These are phyloP conservation scores for Penicillium cosmopolitanum DNA, from an alignment of 495 filamentous ascomycete genomes.

Conservation along the genomic window DNA sequence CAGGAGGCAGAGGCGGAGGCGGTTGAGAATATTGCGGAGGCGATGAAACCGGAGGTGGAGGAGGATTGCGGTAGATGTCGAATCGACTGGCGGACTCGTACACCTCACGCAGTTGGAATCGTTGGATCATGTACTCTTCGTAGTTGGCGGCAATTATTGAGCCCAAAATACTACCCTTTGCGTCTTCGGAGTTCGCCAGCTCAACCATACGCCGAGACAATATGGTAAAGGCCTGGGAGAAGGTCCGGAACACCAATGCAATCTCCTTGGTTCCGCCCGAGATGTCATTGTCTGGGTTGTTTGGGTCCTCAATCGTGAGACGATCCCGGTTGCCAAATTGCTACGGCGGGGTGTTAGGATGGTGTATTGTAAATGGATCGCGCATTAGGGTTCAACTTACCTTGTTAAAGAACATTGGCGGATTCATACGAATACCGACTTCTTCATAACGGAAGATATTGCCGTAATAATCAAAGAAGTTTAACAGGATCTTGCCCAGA, in stretches of 20 bases:
- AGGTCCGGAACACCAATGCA: slow-evolving; percentile 60
- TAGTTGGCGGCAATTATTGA: slow-evolving; percentile 74
- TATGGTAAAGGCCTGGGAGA: slow-evolving; percentile 61
- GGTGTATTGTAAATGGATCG: neutral
- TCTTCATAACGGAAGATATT: slow-evolving; percentile 68
- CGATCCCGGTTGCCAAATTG: slow-evolving; percentile 45
- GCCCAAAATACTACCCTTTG: slow-evolving; percentile 61
- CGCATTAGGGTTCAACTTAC: slow-evolving; percentile 42
- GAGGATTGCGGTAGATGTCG: slow-evolving; percentile 33
- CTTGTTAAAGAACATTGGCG: slow-evolving; percentile 74
- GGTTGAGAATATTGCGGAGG: slow-evolving; percentile 26
- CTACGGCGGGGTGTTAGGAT: slow-evolving; percentile 3
- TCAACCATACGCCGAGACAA: slow-evolving; percentile 61
- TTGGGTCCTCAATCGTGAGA: slow-evolving; percentile 86
- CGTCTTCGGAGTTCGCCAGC: slow-evolving; percentile 5
- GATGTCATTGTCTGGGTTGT: slow-evolving; percentile 81
- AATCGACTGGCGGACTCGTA: slow-evolving; percentile 48
- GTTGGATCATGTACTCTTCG: slow-evolving; percentile 65
- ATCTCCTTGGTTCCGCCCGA: slow-evolving; percentile 76
- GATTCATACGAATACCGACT: slow-evolving; percentile 73
- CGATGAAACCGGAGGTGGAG: slow-evolving; percentile 37
- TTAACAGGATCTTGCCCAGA: slow-evolving; percentile 76
- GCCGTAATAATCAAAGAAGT: slow-evolving; percentile 89
- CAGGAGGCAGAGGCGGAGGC: slow-evolving; percentile 24
- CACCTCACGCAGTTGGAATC: slow-evolving; percentile 53